These are phyloP conservation scores for Candida nanaspora DNA, from an alignment of 805 yeast species.

Conservation along the genomic window DNA sequence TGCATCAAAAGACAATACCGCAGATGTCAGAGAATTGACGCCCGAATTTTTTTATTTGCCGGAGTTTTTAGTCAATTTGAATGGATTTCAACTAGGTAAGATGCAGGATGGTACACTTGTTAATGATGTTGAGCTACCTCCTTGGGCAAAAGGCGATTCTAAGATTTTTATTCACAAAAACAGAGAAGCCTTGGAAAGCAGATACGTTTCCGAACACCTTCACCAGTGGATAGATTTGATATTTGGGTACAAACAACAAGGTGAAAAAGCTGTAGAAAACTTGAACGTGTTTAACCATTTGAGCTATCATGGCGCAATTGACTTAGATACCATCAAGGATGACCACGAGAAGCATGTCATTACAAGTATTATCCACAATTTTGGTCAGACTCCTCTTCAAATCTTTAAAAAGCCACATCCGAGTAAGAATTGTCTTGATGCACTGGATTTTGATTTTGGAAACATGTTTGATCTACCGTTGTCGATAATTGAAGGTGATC, in stretches of 20 bases:
- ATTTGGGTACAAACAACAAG: constrained; percentile 77
- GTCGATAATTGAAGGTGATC: constrained; percentile 35
- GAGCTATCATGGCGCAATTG: constrained; percentile 79
- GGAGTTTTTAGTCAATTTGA: constrained; percentile 63
- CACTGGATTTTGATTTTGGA: constrained; percentile 27
- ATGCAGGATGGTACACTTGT: constrained; percentile 53
- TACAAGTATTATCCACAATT: constrained; percentile 81
- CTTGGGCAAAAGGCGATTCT: constrained; percentile 81
- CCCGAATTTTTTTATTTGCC: constrained; percentile 85
- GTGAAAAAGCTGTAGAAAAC: constrained; percentile 56
- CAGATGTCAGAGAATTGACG: constrained; percentile 81
- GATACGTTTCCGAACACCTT: constrained; percentile 67
- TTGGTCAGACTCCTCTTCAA: constrained; percentile 84
- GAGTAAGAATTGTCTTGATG: constrained; percentile 29
- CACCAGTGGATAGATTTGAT: constrained; percentile 83
- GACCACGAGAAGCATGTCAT: constrained; percentile 68
- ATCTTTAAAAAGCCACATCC: constrained; percentile 61
- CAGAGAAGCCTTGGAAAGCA: constrained; percentile 78
- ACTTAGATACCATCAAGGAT: constrained; percentile 66
- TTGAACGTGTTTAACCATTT: constrained; percentile 77
- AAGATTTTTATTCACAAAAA: constrained; percentile 65
- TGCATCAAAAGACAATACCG: constrained; percentile 70
- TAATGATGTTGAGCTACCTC: constrained; percentile 63
- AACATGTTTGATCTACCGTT: constrained; percentile 29
- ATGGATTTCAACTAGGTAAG: constrained; percentile 62